These are phyloP conservation scores for Urochloa ruziziensis DNA, from an alignment of 176 grass and related monocot species.

Conservation along the genomic window DNA sequence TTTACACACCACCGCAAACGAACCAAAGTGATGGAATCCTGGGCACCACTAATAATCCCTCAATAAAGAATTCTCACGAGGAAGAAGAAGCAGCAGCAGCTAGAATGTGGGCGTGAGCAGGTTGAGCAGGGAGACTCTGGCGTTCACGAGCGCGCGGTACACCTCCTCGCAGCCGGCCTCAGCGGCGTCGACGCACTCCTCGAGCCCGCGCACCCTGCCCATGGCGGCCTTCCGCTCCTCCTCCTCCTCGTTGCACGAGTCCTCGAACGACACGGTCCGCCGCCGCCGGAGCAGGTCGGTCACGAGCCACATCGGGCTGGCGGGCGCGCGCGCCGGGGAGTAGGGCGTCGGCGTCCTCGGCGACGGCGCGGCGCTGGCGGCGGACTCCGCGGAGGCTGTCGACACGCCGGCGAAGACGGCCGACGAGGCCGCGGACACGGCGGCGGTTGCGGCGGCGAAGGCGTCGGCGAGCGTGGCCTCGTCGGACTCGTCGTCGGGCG, in stretches of 20 bases:
- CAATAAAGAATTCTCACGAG: neutral
- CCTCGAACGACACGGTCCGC: conserved; percentile 40
- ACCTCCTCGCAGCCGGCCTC: conserved; percentile 54
- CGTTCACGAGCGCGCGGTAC: conserved; percentile 63
- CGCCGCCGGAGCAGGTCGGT: conserved; percentile 61
- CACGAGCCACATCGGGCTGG: conserved; percentile 61
- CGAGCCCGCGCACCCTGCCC: conserved; percentile 46
- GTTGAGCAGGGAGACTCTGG: conserved; percentile 73
- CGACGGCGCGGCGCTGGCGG: conserved; percentile 40
- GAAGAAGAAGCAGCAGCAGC: neutral
- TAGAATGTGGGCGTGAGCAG: conserved; percentile 64
- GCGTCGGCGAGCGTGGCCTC: conserved; percentile 49
- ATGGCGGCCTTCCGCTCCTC: conserved; percentile 57
- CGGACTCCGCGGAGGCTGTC: conserved; percentile 47
- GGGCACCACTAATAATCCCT: neutral
- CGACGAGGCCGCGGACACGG: conserved; percentile 36
- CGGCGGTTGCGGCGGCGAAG: conserved; percentile 30
- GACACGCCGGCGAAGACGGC: conserved; percentile 51
- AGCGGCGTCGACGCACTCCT: conserved; percentile 54
- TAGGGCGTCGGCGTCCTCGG: conserved; percentile 34
- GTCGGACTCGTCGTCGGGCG: conserved; percentile 26
- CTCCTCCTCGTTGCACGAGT: conserved; percentile 55
- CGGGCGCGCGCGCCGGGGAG: conserved; percentile 37
- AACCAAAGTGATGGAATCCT: conserved; percentile 39
- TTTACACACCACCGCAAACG: conserved; percentile 39